Base-by-base conservation (phyloP, 192 early-diverging fungal genomes). In the Neocallimastix lanati region DNA sequence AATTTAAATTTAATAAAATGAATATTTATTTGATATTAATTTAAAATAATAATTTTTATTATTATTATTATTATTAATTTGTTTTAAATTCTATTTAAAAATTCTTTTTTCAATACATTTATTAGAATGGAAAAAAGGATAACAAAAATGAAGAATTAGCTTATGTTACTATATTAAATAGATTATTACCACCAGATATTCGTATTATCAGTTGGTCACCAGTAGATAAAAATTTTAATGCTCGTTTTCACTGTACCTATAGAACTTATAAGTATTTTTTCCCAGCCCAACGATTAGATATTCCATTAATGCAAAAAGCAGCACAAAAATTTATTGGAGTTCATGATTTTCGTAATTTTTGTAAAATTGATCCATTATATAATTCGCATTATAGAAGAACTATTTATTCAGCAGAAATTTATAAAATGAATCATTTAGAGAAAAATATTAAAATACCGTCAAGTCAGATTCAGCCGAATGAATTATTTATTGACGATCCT, bases 261-360 rank as follows among this genome's bases (percentile, higher is more conserved):
- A 89, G 97, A 15, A 88, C 91, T 37, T 99, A 99, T 86, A 93
- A 94, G 81, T 99, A 99, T 84, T 96, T 93, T 82, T 98, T 99
- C 83, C 85, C 88, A 14, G 84, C 84, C 28, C 85, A 86, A 38
- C 83, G 82, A 28, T 88, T 96, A 29, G 87, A 97, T 80, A 89
- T 97, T 37, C 87, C 82, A 5, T 81, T 79, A 2, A 98, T 99
- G 96, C 87, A 87, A 25, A 82, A 90, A 7, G 96, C 92, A 0
- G 92, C 93, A 5, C 77, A 81, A 29, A 80, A 83, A 50, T 94
- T 92, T 79, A 79, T 93, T 79, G 97, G 97, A 13, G 84, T 89
- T 16, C 95, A 96, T 80, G 96, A 99, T 83, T 99, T 94, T 81
- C 91, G 97, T 76, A 92, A 96, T 84, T 97, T 99, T 85, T 99